Evolutionary conservation across 257 asterid species (phyloP).

Genomic region (Henckelia pumila): DNA sequence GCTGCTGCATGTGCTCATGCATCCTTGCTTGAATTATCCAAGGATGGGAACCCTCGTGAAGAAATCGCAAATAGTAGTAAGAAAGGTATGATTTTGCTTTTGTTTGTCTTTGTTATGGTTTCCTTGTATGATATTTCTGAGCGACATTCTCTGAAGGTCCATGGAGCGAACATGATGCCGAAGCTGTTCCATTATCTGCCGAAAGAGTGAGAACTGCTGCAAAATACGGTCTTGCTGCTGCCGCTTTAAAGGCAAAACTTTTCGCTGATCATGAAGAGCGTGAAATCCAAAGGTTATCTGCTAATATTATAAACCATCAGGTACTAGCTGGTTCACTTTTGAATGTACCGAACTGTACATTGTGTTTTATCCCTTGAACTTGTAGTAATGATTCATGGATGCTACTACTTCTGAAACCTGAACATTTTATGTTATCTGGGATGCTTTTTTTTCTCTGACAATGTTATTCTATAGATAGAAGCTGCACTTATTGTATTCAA

Average conservation of each 20-base stretch:
- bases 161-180: conserved; percentile 47
- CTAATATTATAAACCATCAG: conserved; percentile 93
- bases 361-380: background rate
- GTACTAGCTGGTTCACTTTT: conserved; percentile 32
- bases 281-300: conserved; percentile 93
- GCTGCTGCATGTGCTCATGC: conserved; percentile 99
- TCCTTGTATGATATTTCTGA: conserved; percentile 8
- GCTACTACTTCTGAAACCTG: conserved; percentile 12
- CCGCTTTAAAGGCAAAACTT: conserved; percentile 88
- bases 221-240: conserved; percentile 90
- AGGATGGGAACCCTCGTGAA: conserved; percentile 48
- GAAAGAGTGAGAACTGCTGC: conserved; percentile 80
- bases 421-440: conserved; percentile 1
- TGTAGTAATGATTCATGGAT: conserved; percentile 5
- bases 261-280: conserved; percentile 99
- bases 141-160: conserved; percentile 42
- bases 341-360: background rate
- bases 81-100: conserved; percentile 38
- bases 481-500: conserved; percentile 15
- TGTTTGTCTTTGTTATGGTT: conserved; percentile 10
- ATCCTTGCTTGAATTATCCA: conserved; percentile 63
- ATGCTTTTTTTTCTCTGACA: background rate
- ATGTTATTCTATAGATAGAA: conserved; percentile 4
- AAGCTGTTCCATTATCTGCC: conserved; percentile 51
- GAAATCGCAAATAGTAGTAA: conserved; percentile 36